phyloP scores from a whole-genome alignment of 768 basidiomycete species.

The Clavulina sp. region DNA sequence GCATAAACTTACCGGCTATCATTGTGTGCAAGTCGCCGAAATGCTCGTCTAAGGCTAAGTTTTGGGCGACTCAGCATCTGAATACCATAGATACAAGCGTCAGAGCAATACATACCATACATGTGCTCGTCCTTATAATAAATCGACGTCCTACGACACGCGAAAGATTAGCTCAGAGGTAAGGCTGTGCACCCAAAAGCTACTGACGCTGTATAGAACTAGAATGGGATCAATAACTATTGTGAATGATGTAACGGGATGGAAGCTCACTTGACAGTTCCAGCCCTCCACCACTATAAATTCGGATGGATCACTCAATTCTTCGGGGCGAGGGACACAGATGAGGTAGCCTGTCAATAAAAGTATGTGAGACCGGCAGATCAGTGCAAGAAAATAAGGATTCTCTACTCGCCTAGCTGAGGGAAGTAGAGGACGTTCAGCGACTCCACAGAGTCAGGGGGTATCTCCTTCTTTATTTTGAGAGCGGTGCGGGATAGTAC shows the following conservation, averaged over 20 bases:
- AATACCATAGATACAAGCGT: not conserved
- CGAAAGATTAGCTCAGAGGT: no score
- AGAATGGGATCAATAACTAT: no score
- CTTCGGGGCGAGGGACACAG: constrained; percentile 55
- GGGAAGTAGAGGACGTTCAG: constrained; percentile 89
- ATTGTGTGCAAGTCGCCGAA: constrained; percentile 78
- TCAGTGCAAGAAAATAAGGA: no score
- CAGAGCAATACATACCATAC: constrained; percentile 36
- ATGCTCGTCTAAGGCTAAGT: constrained; percentile 63
- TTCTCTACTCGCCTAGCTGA: constrained; percentile 58
- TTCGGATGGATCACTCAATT: constrained; percentile 42
- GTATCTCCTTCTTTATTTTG: constrained; percentile 43
- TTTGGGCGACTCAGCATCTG: not conserved
- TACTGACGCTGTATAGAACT: no score
- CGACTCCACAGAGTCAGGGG: constrained; percentile 41
- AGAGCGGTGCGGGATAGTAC: constrained; percentile 68
- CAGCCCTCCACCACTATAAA: constrained; percentile 52
- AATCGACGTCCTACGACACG: constrained; percentile 41
- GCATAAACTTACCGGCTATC: constrained; percentile 46
- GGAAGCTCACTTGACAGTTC: constrained; percentile 49
- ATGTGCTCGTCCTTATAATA: constrained; percentile 83
- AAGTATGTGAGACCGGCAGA: not conserved
- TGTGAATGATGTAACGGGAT: not conserved
- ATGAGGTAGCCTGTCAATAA: constrained; percentile 65
- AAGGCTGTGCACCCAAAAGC: no score